Conservation (phyloP, 108 stramenopile genomes). For the Parmales sp. region DNA sequence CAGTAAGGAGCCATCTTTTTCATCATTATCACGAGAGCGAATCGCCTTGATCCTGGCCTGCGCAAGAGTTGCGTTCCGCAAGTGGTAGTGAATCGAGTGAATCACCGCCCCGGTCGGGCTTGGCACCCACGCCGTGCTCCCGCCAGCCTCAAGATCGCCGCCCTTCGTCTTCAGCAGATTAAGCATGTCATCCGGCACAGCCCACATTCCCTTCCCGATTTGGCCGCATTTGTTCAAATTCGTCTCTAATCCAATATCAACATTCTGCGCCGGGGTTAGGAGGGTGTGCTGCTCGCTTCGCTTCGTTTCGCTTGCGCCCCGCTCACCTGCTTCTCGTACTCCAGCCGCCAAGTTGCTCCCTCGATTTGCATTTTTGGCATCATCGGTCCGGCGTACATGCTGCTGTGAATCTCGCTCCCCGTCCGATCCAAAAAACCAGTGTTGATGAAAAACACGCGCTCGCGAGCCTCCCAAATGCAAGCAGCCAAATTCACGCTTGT, state of each 20-base stretch:
- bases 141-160: slow-evolving; percentile 13
- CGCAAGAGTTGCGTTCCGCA: slow-evolving; percentile 7
- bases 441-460: slow-evolving; percentile 20
- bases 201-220: slow-evolving; percentile 31
- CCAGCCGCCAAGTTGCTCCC: slow-evolving; percentile 9
- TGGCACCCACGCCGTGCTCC: slow-evolving; percentile 24
- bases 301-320: too few relatives aligned
- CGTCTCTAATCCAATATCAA: slow-evolving; percentile 14
- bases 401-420: slow-evolving; percentile 25
- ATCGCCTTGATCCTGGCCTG: slow-evolving; percentile 11
- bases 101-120: slow-evolving; percentile 21
- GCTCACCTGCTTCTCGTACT: too few relatives aligned
- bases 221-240: slow-evolving; percentile 16
- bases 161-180: slow-evolving; percentile 21
- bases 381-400: slow-evolving; percentile 15
- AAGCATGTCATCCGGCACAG: slow-evolving; percentile 18
- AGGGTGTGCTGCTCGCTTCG: too few relatives aligned
- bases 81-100: slow-evolving; percentile 21
- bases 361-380: slow-evolving; percentile 14
- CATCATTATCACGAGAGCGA: slow-evolving; percentile 4
- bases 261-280: slow-evolving; percentile 19
- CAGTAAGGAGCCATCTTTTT: not conserved
- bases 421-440: slow-evolving; percentile 28
- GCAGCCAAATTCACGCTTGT: slow-evolving; percentile 16
- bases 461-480: slow-evolving; percentile 14